A percentile compares a stretch with the other conserved stretches of the same genome.
Conservation (phyloP, 2,329 filamentous ascomycete genomes). For the Colletotrichum salicis region DNA sequence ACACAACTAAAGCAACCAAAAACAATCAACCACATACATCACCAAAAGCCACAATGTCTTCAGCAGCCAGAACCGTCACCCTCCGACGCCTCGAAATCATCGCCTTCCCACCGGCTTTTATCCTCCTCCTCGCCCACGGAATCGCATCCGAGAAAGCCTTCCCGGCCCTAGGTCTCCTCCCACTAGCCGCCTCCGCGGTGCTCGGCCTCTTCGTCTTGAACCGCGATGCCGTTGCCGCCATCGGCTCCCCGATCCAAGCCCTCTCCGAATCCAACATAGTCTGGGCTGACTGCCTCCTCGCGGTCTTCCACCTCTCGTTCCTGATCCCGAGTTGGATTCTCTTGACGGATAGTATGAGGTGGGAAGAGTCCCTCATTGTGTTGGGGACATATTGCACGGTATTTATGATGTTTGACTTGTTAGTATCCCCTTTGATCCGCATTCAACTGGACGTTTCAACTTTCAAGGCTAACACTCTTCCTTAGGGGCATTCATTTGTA, state of each 20-base stretch:
- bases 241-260: conserved; percentile 36
- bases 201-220: conserved; percentile 30
- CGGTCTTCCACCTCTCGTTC: conserved; percentile 28
- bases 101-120: conserved; percentile 27
- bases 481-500: conserved; percentile 22
- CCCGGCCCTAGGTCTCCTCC: conserved; percentile 36
- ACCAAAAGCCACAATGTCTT: background rate
- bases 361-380: conserved; percentile 14
- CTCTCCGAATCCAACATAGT: conserved; percentile 35
- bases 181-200: conserved; percentile 33
- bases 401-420: conserved; percentile 38
- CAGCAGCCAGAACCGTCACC: conserved; percentile 1
- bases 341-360: background rate
- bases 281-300: conserved; percentile 30
- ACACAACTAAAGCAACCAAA: background rate
- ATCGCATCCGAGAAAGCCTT: conserved; percentile 24
- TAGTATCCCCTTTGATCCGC: background rate
- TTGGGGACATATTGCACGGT: conserved; percentile 38
- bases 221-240: conserved; percentile 35
- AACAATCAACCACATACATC: background rate
- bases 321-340: conserved; percentile 36
- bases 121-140: conserved; percentile 28
- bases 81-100: conserved; percentile 40
- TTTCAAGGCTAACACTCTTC: background rate
- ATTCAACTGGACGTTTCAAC: background rate